Evolutionary conservation across 805 yeast genomes (phyloP), one percentile per base, ranked within the genome.

Genomic region (Kuraishia capsulata): DNA sequence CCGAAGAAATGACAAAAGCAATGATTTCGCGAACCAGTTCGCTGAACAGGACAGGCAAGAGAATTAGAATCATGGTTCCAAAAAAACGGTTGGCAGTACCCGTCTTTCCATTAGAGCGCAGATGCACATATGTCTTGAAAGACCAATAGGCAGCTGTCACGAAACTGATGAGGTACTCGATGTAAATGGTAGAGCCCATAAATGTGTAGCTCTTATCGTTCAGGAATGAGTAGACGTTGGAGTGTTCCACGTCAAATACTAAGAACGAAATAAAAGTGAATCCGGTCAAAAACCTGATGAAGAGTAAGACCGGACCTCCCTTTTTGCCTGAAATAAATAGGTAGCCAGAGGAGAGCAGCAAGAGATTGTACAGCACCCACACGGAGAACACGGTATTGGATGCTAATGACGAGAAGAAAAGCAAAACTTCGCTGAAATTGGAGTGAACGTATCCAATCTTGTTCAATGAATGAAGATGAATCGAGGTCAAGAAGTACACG

Each of bases 331-430:
- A 41, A 29, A 53, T 41, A 25, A 55, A 43, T 24, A 48, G 31
- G 20, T 39, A 43, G 11, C 65, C 65, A 13, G 51, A 47, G 13
- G 56, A 44, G 20, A 60, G 39, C 31, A 60, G 31, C 45, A 60
- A 40, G 10, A 56, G 36, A 38, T 56, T 55, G 42, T 61, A 59
- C 16, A 56, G 39, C 8, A 56, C 32, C 65, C 65, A 61, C 11
- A 48, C 47, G 6, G 53, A 44, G 18, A 56, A 44, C 4, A 50
- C 8, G 0, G 64, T 50, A 30, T 50, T 49, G 13, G 44, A 39
- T 0, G 46, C 17, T 21, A 59, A 39, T 14, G 47, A 42, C 8
- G 46, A 11, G 21, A 57, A 47, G 39, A 49, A 46, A 10, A 50
- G 38, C 2, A 53, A 13, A 2, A 54, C 48, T 29, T 49, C 38